phyloP scores from a whole-genome alignment of 257 asterid genomes.

The Fraxinus anomala region DNA sequence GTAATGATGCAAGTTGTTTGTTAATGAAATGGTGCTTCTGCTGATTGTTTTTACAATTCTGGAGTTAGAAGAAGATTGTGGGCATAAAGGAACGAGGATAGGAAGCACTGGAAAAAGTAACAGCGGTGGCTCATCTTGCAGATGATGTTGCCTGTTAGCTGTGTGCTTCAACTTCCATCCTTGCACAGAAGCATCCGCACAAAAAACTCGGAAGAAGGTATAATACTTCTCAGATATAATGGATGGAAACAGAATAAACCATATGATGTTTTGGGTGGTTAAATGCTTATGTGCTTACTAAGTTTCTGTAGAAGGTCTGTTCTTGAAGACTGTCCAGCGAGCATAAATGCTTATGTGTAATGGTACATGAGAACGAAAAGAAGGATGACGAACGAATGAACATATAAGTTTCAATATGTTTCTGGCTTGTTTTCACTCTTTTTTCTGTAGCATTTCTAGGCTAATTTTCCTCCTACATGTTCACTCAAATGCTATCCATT shows the following conservation, averaged over 20 bases:
- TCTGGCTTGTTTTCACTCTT: background rate
- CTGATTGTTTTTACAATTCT: conserved; percentile 1
- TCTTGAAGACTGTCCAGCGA: background rate
- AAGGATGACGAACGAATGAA: no score
- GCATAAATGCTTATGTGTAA: background rate
- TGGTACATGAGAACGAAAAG: background rate
- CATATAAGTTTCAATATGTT: background rate
- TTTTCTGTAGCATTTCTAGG: background rate
- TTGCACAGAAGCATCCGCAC: conserved; percentile 28
- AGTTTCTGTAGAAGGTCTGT: background rate
- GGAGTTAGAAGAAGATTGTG: conserved; percentile 27
- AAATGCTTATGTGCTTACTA: background rate
- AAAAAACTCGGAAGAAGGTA: conserved; percentile 20
- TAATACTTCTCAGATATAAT: background rate
- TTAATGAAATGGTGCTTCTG: conserved; percentile 10
- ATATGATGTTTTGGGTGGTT: background rate
- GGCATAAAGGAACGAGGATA: conserved; percentile 11
- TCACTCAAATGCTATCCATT: conserved; percentile 18
- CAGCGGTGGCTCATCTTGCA: conserved; percentile 29
- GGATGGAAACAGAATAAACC: background rate
- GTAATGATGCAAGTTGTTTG: background rate
- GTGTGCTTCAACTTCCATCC: conserved; percentile 34
- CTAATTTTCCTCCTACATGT: background rate
- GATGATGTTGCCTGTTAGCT: conserved; percentile 31
- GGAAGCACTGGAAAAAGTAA: conserved; percentile 6